Evolutionary conservation across 176 grass and related monocot genomes (phyloP), one percentile per base, ranked within the genome.

Genomic region (Guadua angustifolia): DNA sequence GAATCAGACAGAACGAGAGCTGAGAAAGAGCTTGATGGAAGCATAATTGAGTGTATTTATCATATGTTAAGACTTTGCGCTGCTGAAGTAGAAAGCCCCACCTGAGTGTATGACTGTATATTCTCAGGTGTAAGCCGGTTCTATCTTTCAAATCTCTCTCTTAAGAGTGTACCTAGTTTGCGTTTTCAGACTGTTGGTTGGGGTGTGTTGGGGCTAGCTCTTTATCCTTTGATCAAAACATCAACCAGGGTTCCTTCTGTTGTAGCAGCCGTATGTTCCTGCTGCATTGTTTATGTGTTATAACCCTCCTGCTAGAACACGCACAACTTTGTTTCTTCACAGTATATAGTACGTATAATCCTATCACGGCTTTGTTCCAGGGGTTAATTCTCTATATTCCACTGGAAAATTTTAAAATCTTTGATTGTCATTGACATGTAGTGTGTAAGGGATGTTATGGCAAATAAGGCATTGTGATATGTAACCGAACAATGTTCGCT

Each of bases 31-130:
- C 73, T 72, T n/a, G 38, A 36, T 63, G 42, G 33, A 72, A 83
- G 86, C 52, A 51, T 77, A 77, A 82, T 82, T 42, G 63, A 77
- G 86, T 88, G 86, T 79, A 71, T 78, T 82, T 88, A 83, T 81
- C 85, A 39, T 70, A 60, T 66, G 50, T 68, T 44, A 65, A 35
- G 62, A 82, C 64, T 71, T 43, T 68, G 29, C 32, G 46, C 74
- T 35, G 56, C 66, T 78, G 80, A 83, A 79, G 80, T 83, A 88
- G 66, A 73, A 79, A 73, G 59, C 17, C 59, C 36, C 22, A 60
- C 67, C 24, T 80, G 59, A 81, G 78, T 60, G 57, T 81, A 87
- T 65, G 43, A 56, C 40, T 50, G 66, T 75, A 13, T 82, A 69
- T 83, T 77, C 79, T 82, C 80, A 75, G 65, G 80, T 64, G 21